Percentiles rank a stretch among this genome's conserved stretches.
Conservation (phyloP, 257 asterid genomes). For the Hygrophila difformis region DNA sequence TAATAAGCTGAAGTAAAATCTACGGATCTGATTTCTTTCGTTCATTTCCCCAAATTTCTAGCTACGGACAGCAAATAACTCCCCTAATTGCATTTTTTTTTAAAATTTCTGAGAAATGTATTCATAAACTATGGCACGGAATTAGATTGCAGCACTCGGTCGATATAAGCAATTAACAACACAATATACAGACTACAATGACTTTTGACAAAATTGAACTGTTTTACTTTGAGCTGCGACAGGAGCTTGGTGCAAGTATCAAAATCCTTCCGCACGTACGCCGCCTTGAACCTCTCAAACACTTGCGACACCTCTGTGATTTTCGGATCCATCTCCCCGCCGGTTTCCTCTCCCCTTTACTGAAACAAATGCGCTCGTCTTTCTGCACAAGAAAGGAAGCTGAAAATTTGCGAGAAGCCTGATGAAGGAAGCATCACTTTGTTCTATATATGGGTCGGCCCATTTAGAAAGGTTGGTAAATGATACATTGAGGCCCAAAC, state of each 20-base stretch:
- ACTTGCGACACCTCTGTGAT: slow-evolving; percentile 52
- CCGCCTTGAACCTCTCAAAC: slow-evolving; percentile 73
- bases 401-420: no score
- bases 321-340: slow-evolving; percentile 55
- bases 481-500: slow-evolving; percentile 16
- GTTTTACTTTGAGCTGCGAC: slow-evolving; percentile 85
- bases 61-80: no score
- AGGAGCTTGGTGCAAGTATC: slow-evolving; percentile 51
- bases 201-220: background rate
- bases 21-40: no score
- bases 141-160: background rate
- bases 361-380: background rate
- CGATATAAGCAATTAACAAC: background rate
- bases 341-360: slow-evolving; percentile 3
- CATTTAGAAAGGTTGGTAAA: background rate
- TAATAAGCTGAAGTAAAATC: no score
- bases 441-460: no score
- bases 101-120: no score
- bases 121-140: no score
- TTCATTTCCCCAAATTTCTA: no score
- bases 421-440: no score
- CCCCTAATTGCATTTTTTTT: no score
- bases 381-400: slow-evolving; percentile 19
- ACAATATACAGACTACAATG: background rate
- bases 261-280: slow-evolving; percentile 56